These are phyloP conservation scores for Suillus decipiens DNA, from an alignment of 768 basidiomycete species.

Conservation along the genomic window DNA sequence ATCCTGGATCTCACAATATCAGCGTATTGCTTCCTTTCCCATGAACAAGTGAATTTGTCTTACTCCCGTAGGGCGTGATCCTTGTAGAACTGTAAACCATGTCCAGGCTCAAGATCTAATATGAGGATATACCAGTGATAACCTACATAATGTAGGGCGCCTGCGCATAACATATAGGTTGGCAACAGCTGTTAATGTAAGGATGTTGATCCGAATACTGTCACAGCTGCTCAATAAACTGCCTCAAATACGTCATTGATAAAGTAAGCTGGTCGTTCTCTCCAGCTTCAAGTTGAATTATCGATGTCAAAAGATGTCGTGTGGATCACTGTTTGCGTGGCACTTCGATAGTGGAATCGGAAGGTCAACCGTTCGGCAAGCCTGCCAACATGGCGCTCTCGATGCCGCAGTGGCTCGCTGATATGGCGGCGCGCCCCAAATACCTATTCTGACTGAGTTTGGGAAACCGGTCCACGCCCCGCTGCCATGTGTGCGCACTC, in stretches of 20 bases:
- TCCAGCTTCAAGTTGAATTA: not conserved
- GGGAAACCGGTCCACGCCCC: not conserved
- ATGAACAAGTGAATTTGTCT: slow-evolving; percentile 2
- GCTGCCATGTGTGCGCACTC: slow-evolving; percentile 24
- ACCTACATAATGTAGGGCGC: not conserved
- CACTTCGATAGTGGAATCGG: not conserved
- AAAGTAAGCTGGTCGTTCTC: not conserved
- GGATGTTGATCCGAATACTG: not conserved
- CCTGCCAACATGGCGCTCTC: not conserved
- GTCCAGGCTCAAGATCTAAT: not conserved
- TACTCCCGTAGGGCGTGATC: not conserved
- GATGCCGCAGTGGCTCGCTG: not conserved
- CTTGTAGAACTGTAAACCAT: not conserved
- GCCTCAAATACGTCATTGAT: not conserved
- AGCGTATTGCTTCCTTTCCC: not conserved
- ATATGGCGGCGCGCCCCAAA: slow-evolving; percentile 22
- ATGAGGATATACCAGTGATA: not conserved
- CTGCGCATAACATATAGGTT: not conserved
- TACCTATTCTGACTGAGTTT: slow-evolving; percentile 20
- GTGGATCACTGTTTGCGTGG: not conserved
- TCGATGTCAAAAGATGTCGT: slow-evolving; percentile 1
- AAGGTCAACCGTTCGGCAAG: not conserved
- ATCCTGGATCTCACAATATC: not conserved
- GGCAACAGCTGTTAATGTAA: not conserved
- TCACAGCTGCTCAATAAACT: not conserved